Base-by-base conservation (phyloP, 257 asterid genomes). In the Fraxinus anomala region DNA sequence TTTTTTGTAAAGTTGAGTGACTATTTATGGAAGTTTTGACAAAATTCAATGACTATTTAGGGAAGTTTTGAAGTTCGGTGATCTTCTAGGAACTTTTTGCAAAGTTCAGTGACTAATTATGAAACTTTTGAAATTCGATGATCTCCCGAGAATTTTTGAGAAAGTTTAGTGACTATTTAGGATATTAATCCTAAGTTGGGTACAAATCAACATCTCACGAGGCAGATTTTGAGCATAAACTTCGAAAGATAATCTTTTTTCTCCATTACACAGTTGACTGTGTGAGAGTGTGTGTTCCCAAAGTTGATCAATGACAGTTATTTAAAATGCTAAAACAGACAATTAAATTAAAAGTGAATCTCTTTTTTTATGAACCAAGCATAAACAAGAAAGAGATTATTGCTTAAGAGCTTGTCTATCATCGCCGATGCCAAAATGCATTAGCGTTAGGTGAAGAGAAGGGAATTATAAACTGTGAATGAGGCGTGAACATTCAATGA, bases 181-280 rank as follows among this genome's bases (percentile, higher is more conserved):
- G 28, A 26, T 26, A 26, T 26, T 26, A 26, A 26, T 26, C 28
- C 28, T 72, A 33, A 33, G 5, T 33, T 37, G 71, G 80, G 84
- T 61, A 76, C 42, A 76, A 78, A 83, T 82, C 75, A 73, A 82
- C 82, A 70, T 77, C 82, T 81, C 68, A 81, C 40, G 76, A 71
- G 54, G 71, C 79, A 71, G 77, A 75, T 77, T 75, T 73, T 81
- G 77, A 78, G 75, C 54, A 76, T 72, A 72, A 73, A 63, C 10
- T 3, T 63, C 74, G 66, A 80, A 30, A 74, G 71, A 68, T 61
- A 74, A 75, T 78, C 73, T 10, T 39, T 39, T 39, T 39, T 39
- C 80, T 49, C 33, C 66, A 65, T 81, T 49, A 30, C 16, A 66
- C 33, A 61, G 34, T 54, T 24, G 49, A 59, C 67, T 59, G 67